phyloP scores from a whole-genome alignment of 352 stramenopile genomes.

The Phytophthora brassicae region DNA sequence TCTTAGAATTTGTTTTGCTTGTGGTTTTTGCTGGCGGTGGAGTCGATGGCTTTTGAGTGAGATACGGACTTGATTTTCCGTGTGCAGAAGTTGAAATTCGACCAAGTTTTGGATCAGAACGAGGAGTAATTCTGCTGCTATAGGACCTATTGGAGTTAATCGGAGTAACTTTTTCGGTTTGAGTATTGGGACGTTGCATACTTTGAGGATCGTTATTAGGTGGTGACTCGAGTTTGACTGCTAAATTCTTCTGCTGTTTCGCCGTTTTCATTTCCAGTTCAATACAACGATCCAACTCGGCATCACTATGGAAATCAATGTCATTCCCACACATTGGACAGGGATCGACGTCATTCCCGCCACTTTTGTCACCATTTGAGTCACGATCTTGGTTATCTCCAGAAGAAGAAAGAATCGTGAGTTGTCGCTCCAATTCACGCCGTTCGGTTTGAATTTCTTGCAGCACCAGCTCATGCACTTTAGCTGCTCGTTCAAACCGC shows the following conservation, averaged over 20 bases:
- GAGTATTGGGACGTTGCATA: conserved; percentile 16
- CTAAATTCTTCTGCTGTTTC: background rate
- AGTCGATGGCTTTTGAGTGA: conserved; percentile 28
- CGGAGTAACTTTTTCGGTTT: background rate
- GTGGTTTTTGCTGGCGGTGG: conserved; percentile 13
- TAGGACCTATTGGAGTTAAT: background rate
- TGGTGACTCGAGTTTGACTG: conserved; percentile 6
- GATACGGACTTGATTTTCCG: conserved; percentile 28
- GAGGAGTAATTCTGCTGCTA: conserved; percentile 1
- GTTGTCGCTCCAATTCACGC: conserved; percentile 45
- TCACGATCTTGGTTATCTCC: conserved; percentile 11
- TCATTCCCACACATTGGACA: conserved; percentile 55
- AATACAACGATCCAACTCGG: conserved; percentile 59
- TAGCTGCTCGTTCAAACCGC: conserved; percentile 19
- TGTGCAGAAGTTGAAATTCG: conserved; percentile 33
- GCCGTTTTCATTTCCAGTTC: conserved; percentile 44
- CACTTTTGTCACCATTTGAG: background rate
- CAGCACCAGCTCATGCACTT: conserved; percentile 28
- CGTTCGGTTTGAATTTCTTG: conserved; percentile 45
- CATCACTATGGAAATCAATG: conserved; percentile 65
- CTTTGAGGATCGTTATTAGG: background rate
- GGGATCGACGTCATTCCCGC: conserved; percentile 31
- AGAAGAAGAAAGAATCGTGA: conserved; percentile 27
- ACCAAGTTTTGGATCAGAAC: conserved; percentile 17
- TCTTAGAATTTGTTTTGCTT: conserved; percentile 11